These are phyloP conservation scores for Metschnikowia aberdeeniae DNA, from an alignment of 805 yeast species.

Conservation along the genomic window DNA sequence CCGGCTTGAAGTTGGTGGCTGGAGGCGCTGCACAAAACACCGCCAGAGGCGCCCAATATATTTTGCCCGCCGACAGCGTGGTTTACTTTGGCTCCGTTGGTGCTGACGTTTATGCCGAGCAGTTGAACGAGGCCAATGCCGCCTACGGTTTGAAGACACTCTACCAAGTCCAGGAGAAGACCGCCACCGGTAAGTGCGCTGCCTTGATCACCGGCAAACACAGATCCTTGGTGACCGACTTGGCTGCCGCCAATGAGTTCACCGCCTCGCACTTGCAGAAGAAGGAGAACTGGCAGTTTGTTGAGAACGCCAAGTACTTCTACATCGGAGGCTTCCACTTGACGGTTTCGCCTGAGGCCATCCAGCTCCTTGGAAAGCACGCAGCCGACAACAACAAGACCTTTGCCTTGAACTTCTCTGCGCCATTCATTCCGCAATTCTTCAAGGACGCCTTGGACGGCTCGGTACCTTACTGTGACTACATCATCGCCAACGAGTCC, in stretches of 20 bases:
- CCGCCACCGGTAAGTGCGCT: conserved; percentile 97
- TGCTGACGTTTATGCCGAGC: conserved; percentile 79
- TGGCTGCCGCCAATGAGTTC: conserved; percentile 98
- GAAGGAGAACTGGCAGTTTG: conserved; percentile 85
- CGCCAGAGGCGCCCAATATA: conserved; percentile 96
- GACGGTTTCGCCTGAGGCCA: conserved; percentile 96
- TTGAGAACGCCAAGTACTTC: conserved; percentile 74
- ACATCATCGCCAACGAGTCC: conserved; percentile 90
- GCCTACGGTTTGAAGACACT: conserved; percentile 84
- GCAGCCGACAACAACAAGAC: conserved; percentile 80
- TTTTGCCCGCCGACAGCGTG: conserved; percentile 76
- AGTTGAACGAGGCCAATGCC: conserved; percentile 76
- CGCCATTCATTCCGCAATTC: conserved; percentile 94
- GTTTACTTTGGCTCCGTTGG: conserved; percentile 97
- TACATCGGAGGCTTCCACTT: conserved; percentile 99
- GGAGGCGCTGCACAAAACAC: conserved; percentile 99
- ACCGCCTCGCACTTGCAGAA: conserved; percentile 80
- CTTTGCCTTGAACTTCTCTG: conserved; percentile 83
- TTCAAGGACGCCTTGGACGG: conserved; percentile 87
- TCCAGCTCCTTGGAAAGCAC: conserved; percentile 82
- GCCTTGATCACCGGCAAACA: conserved; percentile 83
- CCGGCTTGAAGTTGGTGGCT: conserved; percentile 71
- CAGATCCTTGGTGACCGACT: conserved; percentile 93
- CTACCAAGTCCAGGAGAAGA: conserved; percentile 72
- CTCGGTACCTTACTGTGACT: conserved; percentile 82